phyloP scores from a whole-genome alignment of 1,284 basidiomycete genomes.

The Gomphus bonarii region DNA sequence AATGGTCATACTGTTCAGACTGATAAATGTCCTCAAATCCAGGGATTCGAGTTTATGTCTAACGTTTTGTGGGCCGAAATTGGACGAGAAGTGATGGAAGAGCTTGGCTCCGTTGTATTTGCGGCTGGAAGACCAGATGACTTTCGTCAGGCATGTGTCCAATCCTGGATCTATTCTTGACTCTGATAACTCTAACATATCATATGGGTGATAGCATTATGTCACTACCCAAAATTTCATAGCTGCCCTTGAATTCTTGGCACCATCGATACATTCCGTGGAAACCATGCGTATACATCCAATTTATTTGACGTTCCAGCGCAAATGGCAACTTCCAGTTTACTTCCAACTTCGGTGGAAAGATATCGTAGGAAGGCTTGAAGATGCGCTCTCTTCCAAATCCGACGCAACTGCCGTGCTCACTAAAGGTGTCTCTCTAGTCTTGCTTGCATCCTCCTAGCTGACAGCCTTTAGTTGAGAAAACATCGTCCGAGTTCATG shows the following conservation, averaged over 20 bases:
- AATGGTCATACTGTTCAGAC: slow-evolving; percentile 15
- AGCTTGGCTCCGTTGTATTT: slow-evolving; percentile 77
- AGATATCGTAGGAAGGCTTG: slow-evolving; percentile 73
- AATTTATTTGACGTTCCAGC: slow-evolving; percentile 63
- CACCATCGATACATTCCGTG: slow-evolving; percentile 66
- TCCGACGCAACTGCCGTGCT: slow-evolving; percentile 15
- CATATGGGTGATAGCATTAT: slow-evolving; percentile 52
- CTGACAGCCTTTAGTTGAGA: slow-evolving; percentile 15
- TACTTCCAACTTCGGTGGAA: slow-evolving; percentile 99
- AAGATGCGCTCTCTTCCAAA: slow-evolving; percentile 47
- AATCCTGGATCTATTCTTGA: neutral
- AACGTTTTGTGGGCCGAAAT: slow-evolving; percentile 86
- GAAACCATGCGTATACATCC: slow-evolving; percentile 63
- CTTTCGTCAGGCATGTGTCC: slow-evolving; percentile 64
- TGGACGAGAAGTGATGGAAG: slow-evolving; percentile 68
- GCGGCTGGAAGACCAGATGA: slow-evolving; percentile 85
- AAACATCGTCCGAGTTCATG: slow-evolving; percentile 29
- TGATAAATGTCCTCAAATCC: slow-evolving; percentile 14
- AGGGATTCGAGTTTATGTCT: slow-evolving; percentile 72
- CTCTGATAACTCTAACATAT: neutral
- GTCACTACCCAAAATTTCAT: slow-evolving; percentile 79
- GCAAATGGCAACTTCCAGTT: slow-evolving; percentile 90
- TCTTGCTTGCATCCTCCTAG: neutral
- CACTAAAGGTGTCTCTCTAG: slow-evolving; percentile 10
- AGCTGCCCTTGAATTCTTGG: slow-evolving; percentile 72